Percentiles rank a stretch among this genome's conserved stretches.
phyloP scores from a whole-genome alignment of 768 basidiomycete genomes.

The Collybia mongolica region DNA sequence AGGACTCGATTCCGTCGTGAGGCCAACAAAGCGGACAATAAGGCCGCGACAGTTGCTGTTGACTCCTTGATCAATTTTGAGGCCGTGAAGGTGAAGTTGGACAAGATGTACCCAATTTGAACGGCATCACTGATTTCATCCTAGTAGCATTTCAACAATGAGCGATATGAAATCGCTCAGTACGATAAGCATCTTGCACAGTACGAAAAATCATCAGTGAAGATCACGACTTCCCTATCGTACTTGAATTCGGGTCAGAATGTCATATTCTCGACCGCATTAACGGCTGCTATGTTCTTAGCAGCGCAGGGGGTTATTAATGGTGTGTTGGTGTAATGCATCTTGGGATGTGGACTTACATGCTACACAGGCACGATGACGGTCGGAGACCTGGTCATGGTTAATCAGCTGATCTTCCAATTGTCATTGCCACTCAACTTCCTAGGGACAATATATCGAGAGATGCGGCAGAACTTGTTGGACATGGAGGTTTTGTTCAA shows the following conservation, averaged over 20 bases:
- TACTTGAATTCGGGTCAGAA: constrained; percentile 96
- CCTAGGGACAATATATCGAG: constrained; percentile 95
- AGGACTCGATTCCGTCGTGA: constrained; percentile 93
- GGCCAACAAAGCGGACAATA: constrained; percentile 96
- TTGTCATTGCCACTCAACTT: constrained; percentile 96
- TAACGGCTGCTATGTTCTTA: constrained; percentile 95
- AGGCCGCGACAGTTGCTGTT: constrained; percentile 89
- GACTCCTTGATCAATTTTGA: constrained; percentile 98
- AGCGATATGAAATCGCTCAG: constrained; percentile 84
- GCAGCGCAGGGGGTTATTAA: constrained; percentile 93
- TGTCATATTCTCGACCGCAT: constrained; percentile 89
- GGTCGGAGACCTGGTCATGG: constrained; percentile 97
- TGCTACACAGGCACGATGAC: constrained; percentile 84
- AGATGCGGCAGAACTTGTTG: constrained; percentile 91
- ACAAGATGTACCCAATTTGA: not conserved
- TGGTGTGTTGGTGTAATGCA: constrained; percentile 47
- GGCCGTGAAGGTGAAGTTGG: constrained; percentile 81
- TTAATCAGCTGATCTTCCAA: constrained; percentile 98
- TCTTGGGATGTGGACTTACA: not conserved
- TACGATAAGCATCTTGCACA: constrained; percentile 86
- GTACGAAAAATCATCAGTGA: constrained; percentile 91
- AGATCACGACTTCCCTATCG: constrained; percentile 93
- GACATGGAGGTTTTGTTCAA: constrained; percentile 98
- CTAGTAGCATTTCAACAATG: constrained; percentile 93
- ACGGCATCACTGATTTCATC: constrained; percentile 1